These are phyloP conservation scores for Micractinium sp. DNA, from an alignment of 139 green algal species.

Conservation along the genomic window DNA sequence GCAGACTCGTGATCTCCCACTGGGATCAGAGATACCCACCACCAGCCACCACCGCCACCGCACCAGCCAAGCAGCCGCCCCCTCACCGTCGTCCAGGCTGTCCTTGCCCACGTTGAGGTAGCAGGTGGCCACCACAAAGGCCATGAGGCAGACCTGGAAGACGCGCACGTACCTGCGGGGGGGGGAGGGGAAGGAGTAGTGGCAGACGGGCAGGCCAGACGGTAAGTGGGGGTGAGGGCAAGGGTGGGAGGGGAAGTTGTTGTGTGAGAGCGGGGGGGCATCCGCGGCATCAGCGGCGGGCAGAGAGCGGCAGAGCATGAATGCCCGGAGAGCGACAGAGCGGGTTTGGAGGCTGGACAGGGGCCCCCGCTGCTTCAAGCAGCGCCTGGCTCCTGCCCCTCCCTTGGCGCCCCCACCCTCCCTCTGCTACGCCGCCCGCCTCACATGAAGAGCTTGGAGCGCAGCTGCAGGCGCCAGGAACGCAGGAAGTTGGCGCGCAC, in stretches of 20 bases:
- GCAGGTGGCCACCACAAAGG: constrained; percentile 21
- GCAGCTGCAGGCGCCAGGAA: constrained; percentile 24
- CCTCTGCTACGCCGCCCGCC: background rate
- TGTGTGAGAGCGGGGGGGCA: too few species aligned
- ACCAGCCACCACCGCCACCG: background rate
- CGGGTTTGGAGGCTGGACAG: too few species aligned
- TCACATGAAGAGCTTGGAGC: constrained; percentile 37
- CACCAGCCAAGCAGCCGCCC: background rate
- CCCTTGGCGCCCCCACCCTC: too few species aligned
- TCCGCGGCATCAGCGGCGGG: background rate
- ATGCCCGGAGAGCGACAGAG: too few species aligned
- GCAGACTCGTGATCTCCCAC: too few species aligned
- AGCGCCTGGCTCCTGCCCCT: too few species aligned
- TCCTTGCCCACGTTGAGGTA: constrained; percentile 30
- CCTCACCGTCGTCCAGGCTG: constrained; percentile 25
- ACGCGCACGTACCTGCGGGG: constrained; percentile 21
- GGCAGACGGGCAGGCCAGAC: too few species aligned
- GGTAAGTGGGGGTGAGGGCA: background rate
- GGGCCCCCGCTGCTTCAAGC: too few species aligned
- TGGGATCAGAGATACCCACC: too few species aligned
- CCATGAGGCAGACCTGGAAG: constrained; percentile 37
- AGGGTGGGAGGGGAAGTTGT: too few species aligned
- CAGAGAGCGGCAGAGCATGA: too few species aligned
- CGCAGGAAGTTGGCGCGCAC: constrained; percentile 26
- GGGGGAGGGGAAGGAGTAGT: background rate